Evolutionary conservation across 106 monocot species (phyloP).

Genomic region (Platanthera guangdongensis): DNA sequence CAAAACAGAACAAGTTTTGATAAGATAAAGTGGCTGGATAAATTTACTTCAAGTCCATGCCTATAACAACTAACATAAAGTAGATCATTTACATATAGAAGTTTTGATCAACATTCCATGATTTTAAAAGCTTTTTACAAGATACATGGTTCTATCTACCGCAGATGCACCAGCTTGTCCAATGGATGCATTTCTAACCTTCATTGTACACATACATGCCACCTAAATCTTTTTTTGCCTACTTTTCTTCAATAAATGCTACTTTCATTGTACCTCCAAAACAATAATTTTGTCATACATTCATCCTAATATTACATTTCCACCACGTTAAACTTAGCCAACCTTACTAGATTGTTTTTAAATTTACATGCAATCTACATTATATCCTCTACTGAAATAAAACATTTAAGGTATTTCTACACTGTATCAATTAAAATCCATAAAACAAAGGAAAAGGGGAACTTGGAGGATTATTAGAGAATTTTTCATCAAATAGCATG

Average conservation of each 20-base stretch:
- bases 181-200: background rate
- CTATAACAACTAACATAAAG: background rate
- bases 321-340: too few relatives aligned
- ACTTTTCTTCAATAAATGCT: background rate
- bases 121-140: background rate
- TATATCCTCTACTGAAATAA: too few relatives aligned
- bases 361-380: too few relatives aligned
- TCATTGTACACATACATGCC: background rate
- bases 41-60: background rate
- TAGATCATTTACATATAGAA: background rate
- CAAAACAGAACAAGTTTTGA: background rate
- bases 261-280: too few relatives aligned
- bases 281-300: too few relatives aligned
- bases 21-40: background rate
- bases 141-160: conserved; percentile 92
- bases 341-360: too few relatives aligned
- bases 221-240: background rate
- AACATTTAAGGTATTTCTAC: background rate
- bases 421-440: background rate
- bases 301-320: too few relatives aligned
- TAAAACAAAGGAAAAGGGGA: background rate
- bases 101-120: background rate
- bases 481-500: background rate
- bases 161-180: conserved; percentile 83
- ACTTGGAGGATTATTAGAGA: background rate